phyloP scores from a whole-genome alignment of 2,329 filamentous ascomycete species.

The Aspergillus quadrilineatus region DNA sequence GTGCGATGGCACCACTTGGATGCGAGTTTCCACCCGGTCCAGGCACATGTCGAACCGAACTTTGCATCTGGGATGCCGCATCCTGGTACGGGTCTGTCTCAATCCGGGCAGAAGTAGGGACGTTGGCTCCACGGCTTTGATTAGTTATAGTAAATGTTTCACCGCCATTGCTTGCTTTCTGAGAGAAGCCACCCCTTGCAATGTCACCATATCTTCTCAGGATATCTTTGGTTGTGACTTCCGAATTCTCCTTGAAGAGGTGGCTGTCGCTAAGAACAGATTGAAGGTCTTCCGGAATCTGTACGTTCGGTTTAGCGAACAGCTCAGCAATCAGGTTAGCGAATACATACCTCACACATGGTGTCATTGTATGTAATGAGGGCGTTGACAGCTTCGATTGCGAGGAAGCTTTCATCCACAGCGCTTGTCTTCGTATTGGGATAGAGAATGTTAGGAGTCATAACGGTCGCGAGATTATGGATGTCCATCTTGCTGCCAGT shows the following conservation, averaged over 20 bases:
- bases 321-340: slow-evolving; percentile 16
- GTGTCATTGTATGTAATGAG: slow-evolving; percentile 91
- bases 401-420: slow-evolving; percentile 85
- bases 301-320: slow-evolving; percentile 1
- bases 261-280: slow-evolving; percentile 79
- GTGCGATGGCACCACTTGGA: slow-evolving; percentile 26
- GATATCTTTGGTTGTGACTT: slow-evolving; percentile 96
- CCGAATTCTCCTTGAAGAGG: slow-evolving; percentile 76
- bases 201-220: slow-evolving; percentile 89
- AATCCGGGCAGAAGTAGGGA: slow-evolving; percentile 61
- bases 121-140: slow-evolving; percentile 40
- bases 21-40: slow-evolving; percentile 42
- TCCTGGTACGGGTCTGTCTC: slow-evolving; percentile 80
- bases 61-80: slow-evolving; percentile 74
- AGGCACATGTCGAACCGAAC: slow-evolving; percentile 73
- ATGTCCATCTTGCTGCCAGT: slow-evolving; percentile 98
- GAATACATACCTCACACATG: slow-evolving; percentile 82
- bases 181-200: slow-evolving; percentile 61
- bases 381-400: slow-evolving; percentile 88
- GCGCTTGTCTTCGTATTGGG: slow-evolving; percentile 66
- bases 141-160: slow-evolving; percentile 51
- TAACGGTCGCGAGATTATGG: slow-evolving; percentile 94
- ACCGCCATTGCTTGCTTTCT: slow-evolving; percentile 53
- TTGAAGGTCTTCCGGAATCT: slow-evolving; percentile 93
- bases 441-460: slow-evolving; percentile 91